Evolutionary conservation across 176 grass and related monocot species (phyloP).

Genomic region (Oryza brachyantha): DNA sequence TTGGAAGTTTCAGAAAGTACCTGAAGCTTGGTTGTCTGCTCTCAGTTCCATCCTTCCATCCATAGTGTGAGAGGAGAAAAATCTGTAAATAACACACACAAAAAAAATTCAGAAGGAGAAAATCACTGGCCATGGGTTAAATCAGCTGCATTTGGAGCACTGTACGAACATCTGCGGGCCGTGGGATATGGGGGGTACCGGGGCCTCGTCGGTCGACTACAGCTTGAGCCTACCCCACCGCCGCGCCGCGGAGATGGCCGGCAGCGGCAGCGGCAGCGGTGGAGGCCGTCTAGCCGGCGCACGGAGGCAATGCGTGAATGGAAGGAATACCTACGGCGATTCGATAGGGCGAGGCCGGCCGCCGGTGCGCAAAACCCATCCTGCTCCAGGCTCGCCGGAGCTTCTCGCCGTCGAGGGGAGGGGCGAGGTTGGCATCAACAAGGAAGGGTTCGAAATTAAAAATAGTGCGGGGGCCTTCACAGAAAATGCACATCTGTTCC

Average conservation of each 20-base stretch:
- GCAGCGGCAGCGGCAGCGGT: background rate
- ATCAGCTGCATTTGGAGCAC: background rate
- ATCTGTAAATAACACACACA: too few species aligned
- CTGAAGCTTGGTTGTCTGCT: background rate
- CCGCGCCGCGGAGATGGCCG: background rate
- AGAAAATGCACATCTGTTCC: background rate
- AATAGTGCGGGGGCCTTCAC: background rate
- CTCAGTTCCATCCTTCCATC: background rate
- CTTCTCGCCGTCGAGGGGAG: background rate
- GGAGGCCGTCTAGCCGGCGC: background rate
- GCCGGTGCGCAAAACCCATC: background rate
- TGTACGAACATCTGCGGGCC: background rate
- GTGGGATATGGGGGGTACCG: background rate
- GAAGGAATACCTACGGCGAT: background rate
- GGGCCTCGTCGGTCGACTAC: background rate
- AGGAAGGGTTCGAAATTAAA: background rate
- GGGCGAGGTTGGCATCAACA: background rate
- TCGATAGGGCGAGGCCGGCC: background rate
- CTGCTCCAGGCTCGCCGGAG: background rate
- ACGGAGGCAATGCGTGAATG: background rate
- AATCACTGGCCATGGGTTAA: background rate
- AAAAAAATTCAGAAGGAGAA: background rate
- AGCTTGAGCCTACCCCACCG: background rate
- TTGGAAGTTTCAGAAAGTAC: background rate
- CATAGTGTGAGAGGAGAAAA: background rate